phyloP scores from a whole-genome alignment of 2,329 filamentous ascomycete species.

The Exophiala oligosperma region DNA sequence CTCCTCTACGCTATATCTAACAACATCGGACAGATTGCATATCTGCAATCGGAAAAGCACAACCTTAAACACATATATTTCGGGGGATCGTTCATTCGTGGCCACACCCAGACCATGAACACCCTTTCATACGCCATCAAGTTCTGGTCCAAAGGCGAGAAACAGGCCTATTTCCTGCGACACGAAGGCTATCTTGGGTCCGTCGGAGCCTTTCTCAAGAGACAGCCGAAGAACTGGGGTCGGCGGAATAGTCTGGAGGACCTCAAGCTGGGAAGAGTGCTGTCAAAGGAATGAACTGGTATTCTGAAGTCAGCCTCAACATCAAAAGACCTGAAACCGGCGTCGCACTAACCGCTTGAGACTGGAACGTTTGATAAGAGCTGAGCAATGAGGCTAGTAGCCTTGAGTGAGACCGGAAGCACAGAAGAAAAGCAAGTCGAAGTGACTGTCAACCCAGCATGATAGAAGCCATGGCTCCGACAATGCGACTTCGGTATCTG shows the following conservation, averaged over 20 bases:
- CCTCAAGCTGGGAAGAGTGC: slow-evolving; percentile 19
- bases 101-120: slow-evolving; percentile 96
- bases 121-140: slow-evolving; percentile 95
- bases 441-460: too few relatives aligned
- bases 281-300: slow-evolving; percentile 22
- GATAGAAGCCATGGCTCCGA: too few relatives aligned
- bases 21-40: slow-evolving; percentile 78
- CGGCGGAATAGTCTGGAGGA: slow-evolving; percentile 74
- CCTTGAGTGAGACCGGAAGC: too few relatives aligned
- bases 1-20: slow-evolving; percentile 78
- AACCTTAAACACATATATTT: slow-evolving; percentile 92
- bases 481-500: too few relatives aligned
- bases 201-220: slow-evolving; percentile 90
- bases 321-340: too few relatives aligned
- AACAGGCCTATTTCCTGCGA: slow-evolving; percentile 92
- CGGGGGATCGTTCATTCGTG: slow-evolving; percentile 93
- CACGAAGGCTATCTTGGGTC: slow-evolving; percentile 95
- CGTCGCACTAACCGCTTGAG: background rate
- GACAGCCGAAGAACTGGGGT: slow-evolving; percentile 89
- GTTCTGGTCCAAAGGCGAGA: slow-evolving; percentile 92
- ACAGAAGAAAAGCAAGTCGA: too few relatives aligned
- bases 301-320: too few relatives aligned
- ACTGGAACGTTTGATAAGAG: too few relatives aligned
- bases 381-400: too few relatives aligned
- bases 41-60: slow-evolving; percentile 95